phyloP scores from a whole-genome alignment of 768 basidiomycete species.

The Lactifluus volemus region DNA sequence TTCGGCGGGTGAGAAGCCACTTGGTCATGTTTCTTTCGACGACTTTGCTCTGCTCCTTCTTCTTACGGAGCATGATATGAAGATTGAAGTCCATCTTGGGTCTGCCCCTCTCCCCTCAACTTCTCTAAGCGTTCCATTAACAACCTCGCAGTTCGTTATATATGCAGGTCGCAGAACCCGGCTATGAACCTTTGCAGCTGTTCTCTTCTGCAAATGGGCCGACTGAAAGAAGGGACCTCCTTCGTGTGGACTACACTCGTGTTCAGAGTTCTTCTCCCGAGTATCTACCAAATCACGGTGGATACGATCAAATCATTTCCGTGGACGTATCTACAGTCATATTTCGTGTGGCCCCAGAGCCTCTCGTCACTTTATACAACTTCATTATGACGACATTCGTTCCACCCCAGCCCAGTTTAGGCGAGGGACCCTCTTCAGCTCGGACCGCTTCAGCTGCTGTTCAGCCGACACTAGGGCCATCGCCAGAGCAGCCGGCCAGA shows the following conservation, averaged over 20 bases:
- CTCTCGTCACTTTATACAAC: conserved; percentile 85
- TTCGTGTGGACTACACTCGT: conserved; percentile 69
- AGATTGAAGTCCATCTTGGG: conserved; percentile 74
- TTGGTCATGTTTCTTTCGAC: conserved; percentile 75
- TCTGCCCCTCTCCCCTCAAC: conserved; percentile 25
- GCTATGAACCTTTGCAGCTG: conserved; percentile 46
- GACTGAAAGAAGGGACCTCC: conserved; percentile 50
- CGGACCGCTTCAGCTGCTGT: not conserved
- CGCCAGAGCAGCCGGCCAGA: conserved; percentile 14
- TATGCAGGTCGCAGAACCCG: conserved; percentile 61
- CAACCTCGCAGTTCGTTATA: conserved; percentile 49
- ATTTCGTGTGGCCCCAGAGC: conserved; percentile 82
- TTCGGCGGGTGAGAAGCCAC: conserved; percentile 55
- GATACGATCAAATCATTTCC: conserved; percentile 82
- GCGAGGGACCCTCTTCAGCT: conserved; percentile 1
- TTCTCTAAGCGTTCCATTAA: conserved; percentile 15
- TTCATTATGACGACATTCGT: conserved; percentile 98
- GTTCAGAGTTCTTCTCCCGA: conserved; percentile 83
- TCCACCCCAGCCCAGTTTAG: conserved; percentile 29
- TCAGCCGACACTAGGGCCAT: not conserved
- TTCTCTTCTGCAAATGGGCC: conserved; percentile 49
- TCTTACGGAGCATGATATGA: conserved; percentile 78
- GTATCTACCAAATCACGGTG: conserved; percentile 68
- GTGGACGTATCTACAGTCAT: conserved; percentile 86
- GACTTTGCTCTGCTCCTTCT: conserved; percentile 69